Evolutionary conservation across 140 eudicot genomes (phyloP).

Genomic region (Ambrosia hybrid): DNA sequence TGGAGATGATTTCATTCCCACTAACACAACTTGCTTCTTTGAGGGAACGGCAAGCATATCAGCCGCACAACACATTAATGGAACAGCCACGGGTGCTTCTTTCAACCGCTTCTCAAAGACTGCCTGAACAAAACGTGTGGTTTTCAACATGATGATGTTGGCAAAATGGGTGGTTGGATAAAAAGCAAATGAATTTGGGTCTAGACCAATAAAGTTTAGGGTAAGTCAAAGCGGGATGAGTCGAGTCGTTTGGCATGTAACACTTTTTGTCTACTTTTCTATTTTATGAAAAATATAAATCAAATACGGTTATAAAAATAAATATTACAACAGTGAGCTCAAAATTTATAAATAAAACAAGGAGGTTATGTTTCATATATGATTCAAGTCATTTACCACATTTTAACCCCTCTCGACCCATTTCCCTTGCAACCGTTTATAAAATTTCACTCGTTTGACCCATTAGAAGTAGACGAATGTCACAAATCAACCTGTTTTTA

Average conservation of each 20-base stretch:
- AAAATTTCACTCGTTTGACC: not conserved
- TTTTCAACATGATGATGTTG: not conserved
- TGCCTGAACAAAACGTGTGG: conserved; percentile 38
- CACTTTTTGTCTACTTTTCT: not conserved
- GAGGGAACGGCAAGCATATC: conserved; percentile 77
- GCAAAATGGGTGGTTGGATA: not conserved
- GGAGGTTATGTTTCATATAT: too few species aligned
- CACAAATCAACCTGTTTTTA: not conserved
- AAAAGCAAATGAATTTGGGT: not conserved
- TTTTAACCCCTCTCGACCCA: too few species aligned
- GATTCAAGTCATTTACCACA: too few species aligned
- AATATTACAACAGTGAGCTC: too few species aligned
- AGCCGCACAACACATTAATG: conserved; percentile 94
- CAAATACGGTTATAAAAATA: too few species aligned
- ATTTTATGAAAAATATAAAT: too few species aligned
- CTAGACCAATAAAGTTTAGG: not conserved
- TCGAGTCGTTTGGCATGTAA: not conserved
- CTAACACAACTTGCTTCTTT: conserved; percentile 76
- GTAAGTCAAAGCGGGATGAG: not conserved
- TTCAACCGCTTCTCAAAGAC: conserved; percentile 76
- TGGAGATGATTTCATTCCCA: conserved; percentile 52
- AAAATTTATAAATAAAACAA: too few species aligned
- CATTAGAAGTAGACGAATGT: not conserved
- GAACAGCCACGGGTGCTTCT: too few species aligned
- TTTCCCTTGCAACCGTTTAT: not conserved